Conservation (phyloP, 2,329 filamentous ascomycete species). For the Colletotrichum tanaceti region DNA sequence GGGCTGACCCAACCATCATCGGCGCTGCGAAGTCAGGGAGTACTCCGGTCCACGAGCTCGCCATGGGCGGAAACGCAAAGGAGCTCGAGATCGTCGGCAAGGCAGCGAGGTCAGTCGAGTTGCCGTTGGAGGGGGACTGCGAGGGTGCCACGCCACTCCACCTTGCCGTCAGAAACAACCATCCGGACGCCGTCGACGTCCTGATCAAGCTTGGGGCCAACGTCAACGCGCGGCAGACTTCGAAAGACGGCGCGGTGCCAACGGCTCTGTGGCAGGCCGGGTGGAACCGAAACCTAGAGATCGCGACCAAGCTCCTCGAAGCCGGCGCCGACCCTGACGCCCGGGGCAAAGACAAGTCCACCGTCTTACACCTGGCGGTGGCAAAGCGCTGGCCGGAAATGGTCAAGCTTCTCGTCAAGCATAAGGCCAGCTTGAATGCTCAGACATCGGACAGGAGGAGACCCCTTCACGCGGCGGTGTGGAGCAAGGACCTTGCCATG, state of each 20-base stretch:
- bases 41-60: slow-evolving; percentile 22
- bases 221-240: slow-evolving; percentile 19
- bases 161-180: slow-evolving; percentile 10
- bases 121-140: background rate
- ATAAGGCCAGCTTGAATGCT: slow-evolving; percentile 16
- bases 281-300: slow-evolving; percentile 4
- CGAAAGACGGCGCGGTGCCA: slow-evolving; percentile 2
- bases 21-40: slow-evolving; percentile 1
- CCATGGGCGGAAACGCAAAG: slow-evolving; percentile 8
- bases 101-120: slow-evolving; percentile 15
- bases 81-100: slow-evolving; percentile 13
- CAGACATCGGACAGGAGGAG: slow-evolving; percentile 4
- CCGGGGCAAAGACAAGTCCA: slow-evolving; percentile 17
- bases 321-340: slow-evolving; percentile 1
- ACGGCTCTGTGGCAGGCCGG: slow-evolving; percentile 19
- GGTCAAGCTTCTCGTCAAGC: slow-evolving; percentile 11
- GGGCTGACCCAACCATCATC: slow-evolving; percentile 26
- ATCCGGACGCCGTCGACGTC: slow-evolving; percentile 10
- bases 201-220: slow-evolving; percentile 22
- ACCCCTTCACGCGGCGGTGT: slow-evolving; percentile 23
- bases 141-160: slow-evolving; percentile 17
- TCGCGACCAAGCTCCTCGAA: slow-evolving; percentile 17
- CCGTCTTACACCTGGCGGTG: slow-evolving; percentile 21
- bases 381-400: slow-evolving; percentile 7
- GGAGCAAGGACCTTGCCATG: slow-evolving; percentile 16